Conservation (phyloP, 345 rosid genomes). For the Ceriops tagal region DNA sequence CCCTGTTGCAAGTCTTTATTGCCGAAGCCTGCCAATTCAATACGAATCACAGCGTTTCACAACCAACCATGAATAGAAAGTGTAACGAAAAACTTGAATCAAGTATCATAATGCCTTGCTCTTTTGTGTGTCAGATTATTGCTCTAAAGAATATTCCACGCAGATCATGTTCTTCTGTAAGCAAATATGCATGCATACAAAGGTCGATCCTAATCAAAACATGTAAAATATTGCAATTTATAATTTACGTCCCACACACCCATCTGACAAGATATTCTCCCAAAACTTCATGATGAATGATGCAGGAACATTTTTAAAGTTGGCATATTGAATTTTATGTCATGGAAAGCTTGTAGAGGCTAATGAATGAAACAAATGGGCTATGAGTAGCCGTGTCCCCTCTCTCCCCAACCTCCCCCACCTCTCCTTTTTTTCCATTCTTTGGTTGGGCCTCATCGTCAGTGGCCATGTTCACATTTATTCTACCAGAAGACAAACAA, state of each 20-base stretch:
- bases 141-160: neutral
- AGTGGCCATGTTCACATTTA: too few species aligned
- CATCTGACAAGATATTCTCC: neutral
- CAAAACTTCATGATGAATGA: neutral
- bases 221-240: neutral
- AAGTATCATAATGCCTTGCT: neutral
- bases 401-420: too few species aligned
- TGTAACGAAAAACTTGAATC: neutral
- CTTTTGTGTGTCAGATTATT: neutral
- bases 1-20: constrained; percentile 82
- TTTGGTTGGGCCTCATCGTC: too few species aligned
- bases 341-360: neutral
- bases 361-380: neutral
- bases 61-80: neutral
- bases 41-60: neutral
- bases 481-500: too few species aligned
- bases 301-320: neutral
- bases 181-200: too few species aligned
- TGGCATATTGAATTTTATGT: too few species aligned
- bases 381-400: neutral
- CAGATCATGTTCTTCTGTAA: too few species aligned
- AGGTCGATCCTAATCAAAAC: neutral
- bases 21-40: constrained; percentile 63
- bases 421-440: too few species aligned
- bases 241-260: neutral